A percentile compares a stretch with the other conserved stretches of the same genome.
Evolutionary conservation across 2,329 filamentous ascomycete genomes (phyloP).

Genomic region (Calonectria pseudoreteaudii): DNA sequence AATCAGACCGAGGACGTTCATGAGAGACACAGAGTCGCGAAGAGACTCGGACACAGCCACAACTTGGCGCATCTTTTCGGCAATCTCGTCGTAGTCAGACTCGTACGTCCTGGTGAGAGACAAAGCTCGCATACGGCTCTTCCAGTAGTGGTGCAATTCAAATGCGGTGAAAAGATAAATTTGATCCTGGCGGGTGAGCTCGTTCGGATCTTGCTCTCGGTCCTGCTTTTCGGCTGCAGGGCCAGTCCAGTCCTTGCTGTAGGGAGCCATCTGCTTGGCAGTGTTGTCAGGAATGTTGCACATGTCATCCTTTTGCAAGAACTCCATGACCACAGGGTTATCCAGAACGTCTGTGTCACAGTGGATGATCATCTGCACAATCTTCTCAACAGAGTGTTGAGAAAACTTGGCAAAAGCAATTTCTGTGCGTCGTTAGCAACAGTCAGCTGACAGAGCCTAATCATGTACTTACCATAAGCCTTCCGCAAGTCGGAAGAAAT

Average conservation of each 20-base stretch:
- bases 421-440: constrained; percentile 61
- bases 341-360: constrained; percentile 91
- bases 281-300: constrained; percentile 94
- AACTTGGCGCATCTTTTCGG: constrained; percentile 85
- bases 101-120: constrained; percentile 87
- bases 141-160: constrained; percentile 98
- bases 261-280: constrained; percentile 91
- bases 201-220: constrained; percentile 86
- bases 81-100: constrained; percentile 91
- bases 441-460: background rate
- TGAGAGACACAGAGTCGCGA: constrained; percentile 89
- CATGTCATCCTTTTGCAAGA: constrained; percentile 90
- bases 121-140: constrained; percentile 93
- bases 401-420: constrained; percentile 96
- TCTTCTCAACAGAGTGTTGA: constrained; percentile 82
- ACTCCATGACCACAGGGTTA: constrained; percentile 95
- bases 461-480: constrained; percentile 74
- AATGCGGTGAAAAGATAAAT: constrained; percentile 94
- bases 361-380: constrained; percentile 94
- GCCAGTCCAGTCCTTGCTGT: constrained; percentile 96
- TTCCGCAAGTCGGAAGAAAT: constrained; percentile 92
- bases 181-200: constrained; percentile 95
- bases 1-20: constrained; percentile 96
- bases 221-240: constrained; percentile 81
- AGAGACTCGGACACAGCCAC: constrained; percentile 89